Base-by-base conservation (phyloP, 2,329 filamentous ascomycete species). In the Xylaria multiplex region DNA sequence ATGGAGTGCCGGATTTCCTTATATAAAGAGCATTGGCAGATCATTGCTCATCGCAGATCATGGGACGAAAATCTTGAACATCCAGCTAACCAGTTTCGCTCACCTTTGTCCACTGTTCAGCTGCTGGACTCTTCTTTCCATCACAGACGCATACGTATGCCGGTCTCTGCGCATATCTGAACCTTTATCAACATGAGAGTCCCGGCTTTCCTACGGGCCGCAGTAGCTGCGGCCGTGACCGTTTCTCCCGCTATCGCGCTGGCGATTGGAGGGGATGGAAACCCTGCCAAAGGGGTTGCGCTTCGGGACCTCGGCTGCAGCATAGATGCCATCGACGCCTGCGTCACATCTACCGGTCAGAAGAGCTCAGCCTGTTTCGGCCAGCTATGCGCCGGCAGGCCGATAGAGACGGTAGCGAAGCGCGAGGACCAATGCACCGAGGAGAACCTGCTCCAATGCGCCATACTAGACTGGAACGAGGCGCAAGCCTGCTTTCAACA, bases 391-490 rank as follows among this genome's bases (percentile, higher is more conserved):
- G 67, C 64, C 0, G 65, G 66, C n/a, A 54, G 50, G 32, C 27
- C 55, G 27, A 22, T 63, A 48, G 43, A 60, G 53, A 69, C 16
- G 45, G 66, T 54, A 53, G 43, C 35, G 14, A 74, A 74, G 57
- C 73, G 73, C 19, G 65, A 74, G 45, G 70, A 72, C 55, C 46
- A 70, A 19, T 74, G 72, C 69, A 74, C 69, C 35, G 72, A 74
- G 59, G 71, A 74, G 6, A 74, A 74, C 64, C 62, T 74, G 30
- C 62, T 71, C 24, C 62, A 71, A 57, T 74, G 73, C 49, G 62
- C 72, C n/a, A 69, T 72, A 45, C 60, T 63, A 60, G 71, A 74
- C 57, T 72, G 69, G 72, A 66, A 68, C 40, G 67, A 73, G 43
- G 68, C 73, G 27, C 68, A 72, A 63, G 63, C 69, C 14, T 74